A percentile compares a stretch with the other conserved stretches of the same genome.
Evolutionary conservation across 1,139 yeast species (phyloP).

Genomic region (Blastobotrys apis): DNA sequence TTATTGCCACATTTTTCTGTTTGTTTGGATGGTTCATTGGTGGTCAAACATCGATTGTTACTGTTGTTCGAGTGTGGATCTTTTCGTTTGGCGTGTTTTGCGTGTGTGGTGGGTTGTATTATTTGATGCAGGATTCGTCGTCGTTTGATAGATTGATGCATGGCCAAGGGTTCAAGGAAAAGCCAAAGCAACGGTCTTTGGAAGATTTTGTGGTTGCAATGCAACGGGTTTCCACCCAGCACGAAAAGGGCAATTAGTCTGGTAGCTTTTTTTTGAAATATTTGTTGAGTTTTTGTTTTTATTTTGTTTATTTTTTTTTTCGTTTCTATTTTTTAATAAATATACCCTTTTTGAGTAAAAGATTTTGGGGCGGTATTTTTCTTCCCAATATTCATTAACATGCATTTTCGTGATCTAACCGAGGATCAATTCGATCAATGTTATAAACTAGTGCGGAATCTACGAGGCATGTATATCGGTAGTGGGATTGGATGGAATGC

Average conservation of each 20-base stretch:
- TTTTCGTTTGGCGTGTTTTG: constrained; percentile 70
- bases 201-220: constrained; percentile 96
- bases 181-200: constrained; percentile 68
- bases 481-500: constrained; percentile 45
- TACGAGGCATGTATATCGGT: constrained; percentile 28
- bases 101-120: constrained; percentile 66
- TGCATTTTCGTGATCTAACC: constrained; percentile 1
- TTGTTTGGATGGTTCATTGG: constrained; percentile 70
- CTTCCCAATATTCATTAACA: not conserved
- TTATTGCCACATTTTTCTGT: constrained; percentile 66
- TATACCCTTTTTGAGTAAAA: not conserved
- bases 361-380: too few species aligned
- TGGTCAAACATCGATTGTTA: constrained; percentile 64
- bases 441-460: constrained; percentile 27
- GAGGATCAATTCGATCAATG: constrained; percentile 22
- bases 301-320: constrained; percentile 3
- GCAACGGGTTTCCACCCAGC: constrained; percentile 98
- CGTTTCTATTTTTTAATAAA: constrained; percentile 4
- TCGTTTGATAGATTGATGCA: constrained; percentile 91
- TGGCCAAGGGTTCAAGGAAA: constrained; percentile 72
- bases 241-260: constrained; percentile 55
- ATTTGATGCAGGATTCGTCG: constrained; percentile 72
- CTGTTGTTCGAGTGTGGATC: constrained; percentile 64
- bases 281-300: constrained; percentile 1
- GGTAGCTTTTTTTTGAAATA: too few species aligned